Base-by-base conservation (phyloP, 345 rosid genomes). In the Pelargonium nanum region DNA sequence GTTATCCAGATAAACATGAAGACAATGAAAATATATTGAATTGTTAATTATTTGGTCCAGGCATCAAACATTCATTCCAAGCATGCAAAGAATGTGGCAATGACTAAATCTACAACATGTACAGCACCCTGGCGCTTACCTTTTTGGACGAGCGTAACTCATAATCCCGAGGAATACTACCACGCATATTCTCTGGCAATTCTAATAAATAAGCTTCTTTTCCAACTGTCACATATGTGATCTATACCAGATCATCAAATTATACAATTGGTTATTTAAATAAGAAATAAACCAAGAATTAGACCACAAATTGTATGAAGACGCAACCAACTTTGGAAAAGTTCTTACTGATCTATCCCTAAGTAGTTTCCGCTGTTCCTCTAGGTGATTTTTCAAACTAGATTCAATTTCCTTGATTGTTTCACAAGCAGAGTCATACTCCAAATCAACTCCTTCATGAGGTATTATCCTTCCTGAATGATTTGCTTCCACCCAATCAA, bases 111-210 rank as follows among this genome's bases (percentile, higher is more conserved):
- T 30, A 30, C 40, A 5, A 30, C 40, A 30, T 30, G 40, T 12
- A 30, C 40, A 5, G 10, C 40, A 63, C 58, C 45, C 22, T 28
- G 30, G 7, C 61, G 48, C 45, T 69, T 73, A 89, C 99, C 89
- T 89, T 93, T 81, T 80, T 93, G 45, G 99, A 93, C 71, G 99
- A 89, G 61, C 94, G 86, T 61, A 87, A 62, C 78, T 93, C 99
- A 74, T 89, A 93, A 70, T 84, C 90, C 21, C 57, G 83, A 69
- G 99, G 91, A 77, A 93, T 75, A 65, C 70, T 81, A 56, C 85
- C 86, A 19, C 78, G 72, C 74, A 93, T 70, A 71, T 82, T 80
- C 67, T 89, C 97, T 19, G 95, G 90, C 68, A 93, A 85, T 82
- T 93, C 97, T 75, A 87, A 75, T 25, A 93, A 80, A 71, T 93